Evolutionary conservation across 805 yeast species (phyloP).

Genomic region (Teunomyces tritomae): DNA sequence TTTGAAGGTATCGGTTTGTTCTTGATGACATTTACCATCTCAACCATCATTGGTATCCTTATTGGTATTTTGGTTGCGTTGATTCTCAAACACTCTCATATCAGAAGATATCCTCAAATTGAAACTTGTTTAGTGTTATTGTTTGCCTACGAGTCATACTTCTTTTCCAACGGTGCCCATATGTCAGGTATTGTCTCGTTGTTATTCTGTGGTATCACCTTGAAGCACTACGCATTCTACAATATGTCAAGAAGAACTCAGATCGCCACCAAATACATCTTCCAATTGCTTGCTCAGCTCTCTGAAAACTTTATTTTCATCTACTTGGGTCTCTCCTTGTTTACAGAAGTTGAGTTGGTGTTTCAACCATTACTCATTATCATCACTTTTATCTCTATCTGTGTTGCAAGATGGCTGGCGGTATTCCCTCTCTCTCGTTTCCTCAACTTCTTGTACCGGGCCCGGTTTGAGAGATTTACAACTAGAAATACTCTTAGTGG

Average conservation of each 20-base stretch:
- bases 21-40: slow-evolving; percentile 87
- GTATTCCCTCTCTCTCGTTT: slow-evolving; percentile 90
- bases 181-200: slow-evolving; percentile 98
- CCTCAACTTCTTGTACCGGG: slow-evolving; percentile 73
- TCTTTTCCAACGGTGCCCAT: slow-evolving; percentile 97
- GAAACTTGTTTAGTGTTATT: slow-evolving; percentile 90
- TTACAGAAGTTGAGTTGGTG: slow-evolving; percentile 93
- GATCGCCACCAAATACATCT: slow-evolving; percentile 91
- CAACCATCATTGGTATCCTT: slow-evolving; percentile 83
- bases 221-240: slow-evolving; percentile 94
- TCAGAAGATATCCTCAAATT: slow-evolving; percentile 92
- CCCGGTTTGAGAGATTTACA: slow-evolving; percentile 47
- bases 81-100: slow-evolving; percentile 85
- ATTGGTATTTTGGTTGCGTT: slow-evolving; percentile 89
- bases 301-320: slow-evolving; percentile 97
- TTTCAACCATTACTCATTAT: slow-evolving; percentile 92
- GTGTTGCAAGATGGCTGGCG: slow-evolving; percentile 95
- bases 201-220: slow-evolving; percentile 92
- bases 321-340: slow-evolving; percentile 87
- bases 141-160: slow-evolving; percentile 93
- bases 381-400: slow-evolving; percentile 83
- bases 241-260: slow-evolving; percentile 98
- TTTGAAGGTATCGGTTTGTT: slow-evolving; percentile 94
- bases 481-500: slow-evolving; percentile 29
- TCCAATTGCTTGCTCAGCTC: slow-evolving; percentile 90